Evolutionary conservation across 2,329 filamentous ascomycete genomes (phyloP), one percentile per base, ranked within the genome.

Genomic region (Trichophaea hybrida): DNA sequence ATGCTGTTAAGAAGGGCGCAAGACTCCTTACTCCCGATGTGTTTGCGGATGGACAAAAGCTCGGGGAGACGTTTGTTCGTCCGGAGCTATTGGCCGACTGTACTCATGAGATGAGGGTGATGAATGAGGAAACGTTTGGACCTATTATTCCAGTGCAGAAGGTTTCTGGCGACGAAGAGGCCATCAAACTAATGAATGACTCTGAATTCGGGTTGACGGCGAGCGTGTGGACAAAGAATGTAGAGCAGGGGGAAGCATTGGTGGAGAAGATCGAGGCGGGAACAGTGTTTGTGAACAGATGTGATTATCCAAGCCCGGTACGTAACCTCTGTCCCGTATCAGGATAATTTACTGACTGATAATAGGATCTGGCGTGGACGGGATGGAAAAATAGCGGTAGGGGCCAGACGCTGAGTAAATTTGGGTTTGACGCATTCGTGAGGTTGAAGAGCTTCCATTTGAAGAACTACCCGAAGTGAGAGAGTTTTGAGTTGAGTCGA

Each of bases 301-400:
- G 87, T 70, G 91, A 97, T 72, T 97, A 82, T 72, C 91, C 91
- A 52, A 88, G 85, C 71, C 88, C 91, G 63, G 89, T 91, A 80
- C 77, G 86, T n/a, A n/a, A n/a, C n/a, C n/a, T n/a, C n/a, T n/a
- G n/a, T 80, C 62, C 55, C 56, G 7, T 24, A 15, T 32, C 43
- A 51, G 13, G 55, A 38, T 43, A 32, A 44, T 53, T 66, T 60
- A 67, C 68, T 68, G 60, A 69, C 56, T 54, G 51, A 24, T 58
- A 59, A 40, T 68, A 91, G 86, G 88, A 94, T 72, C 80, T 94
- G 66, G 88, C 89, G n/a, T 94, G 88, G 88, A 93, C 90, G 1
- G 91, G 91, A 8, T 96, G 89, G 89, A 97, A 97, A 77, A 89
- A 95, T 72, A 95, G 89, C 62, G 91, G 91, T 65, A 90, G 87